Evolutionary conservation across 2,329 filamentous ascomycete genomes (phyloP).

Genomic region (Fusarium begoniae): DNA sequence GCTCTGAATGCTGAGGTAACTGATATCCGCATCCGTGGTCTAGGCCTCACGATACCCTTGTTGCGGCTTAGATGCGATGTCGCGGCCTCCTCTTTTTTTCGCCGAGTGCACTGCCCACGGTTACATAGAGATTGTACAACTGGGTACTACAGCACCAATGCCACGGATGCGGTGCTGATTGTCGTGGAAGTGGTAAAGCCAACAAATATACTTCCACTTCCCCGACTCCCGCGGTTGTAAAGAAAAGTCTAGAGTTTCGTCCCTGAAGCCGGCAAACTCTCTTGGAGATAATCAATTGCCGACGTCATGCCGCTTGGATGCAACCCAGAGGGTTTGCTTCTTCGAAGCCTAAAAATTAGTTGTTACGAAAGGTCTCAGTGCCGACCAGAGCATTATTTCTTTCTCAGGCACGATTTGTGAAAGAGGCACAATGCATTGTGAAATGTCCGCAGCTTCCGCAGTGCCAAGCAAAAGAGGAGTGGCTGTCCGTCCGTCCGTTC

Average conservation of each 20-base stretch:
- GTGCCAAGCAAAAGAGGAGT: slow-evolving; percentile 24
- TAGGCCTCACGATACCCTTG: slow-evolving; percentile 14
- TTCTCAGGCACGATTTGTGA: neutral
- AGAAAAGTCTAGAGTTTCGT: slow-evolving; percentile 3
- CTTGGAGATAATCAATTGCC: neutral
- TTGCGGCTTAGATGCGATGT: slow-evolving; percentile 13
- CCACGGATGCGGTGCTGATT: slow-evolving; percentile 16
- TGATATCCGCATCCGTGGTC: slow-evolving; percentile 13
- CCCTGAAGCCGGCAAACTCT: neutral
- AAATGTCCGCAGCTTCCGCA: slow-evolving; percentile 23
- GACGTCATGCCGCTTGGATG: slow-evolving; percentile 7
- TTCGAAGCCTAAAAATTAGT: neutral
- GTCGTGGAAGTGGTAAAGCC: neutral
- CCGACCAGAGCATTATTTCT: neutral
- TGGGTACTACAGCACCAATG: slow-evolving; percentile 11
- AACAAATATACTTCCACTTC: neutral
- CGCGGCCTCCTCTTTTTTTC: slow-evolving; percentile 11
- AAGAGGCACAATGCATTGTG: neutral
- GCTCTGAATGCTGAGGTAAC: slow-evolving; percentile 38
- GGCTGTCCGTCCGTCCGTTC: slow-evolving; percentile 3
- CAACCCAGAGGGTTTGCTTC: slow-evolving; percentile 1
- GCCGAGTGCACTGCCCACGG: neutral
- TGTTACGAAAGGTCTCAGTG: neutral
- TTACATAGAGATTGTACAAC: slow-evolving; percentile 2
- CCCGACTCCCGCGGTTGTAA: neutral